Base-by-base conservation (phyloP, 2,329 filamentous ascomycete species). In the Xylariales sp. region DNA sequence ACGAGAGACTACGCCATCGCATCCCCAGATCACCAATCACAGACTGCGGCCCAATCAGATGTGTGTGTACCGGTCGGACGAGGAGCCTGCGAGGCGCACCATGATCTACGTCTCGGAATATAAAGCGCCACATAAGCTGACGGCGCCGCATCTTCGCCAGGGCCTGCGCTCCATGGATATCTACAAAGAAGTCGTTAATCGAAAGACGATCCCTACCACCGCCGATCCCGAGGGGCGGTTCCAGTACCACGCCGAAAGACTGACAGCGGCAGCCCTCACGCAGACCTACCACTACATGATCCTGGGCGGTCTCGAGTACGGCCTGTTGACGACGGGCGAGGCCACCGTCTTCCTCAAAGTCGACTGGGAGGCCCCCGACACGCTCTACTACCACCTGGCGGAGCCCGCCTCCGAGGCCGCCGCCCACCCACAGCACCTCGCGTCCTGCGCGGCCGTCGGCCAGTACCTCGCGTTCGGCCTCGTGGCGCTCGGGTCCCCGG, bases 231-330 rank as follows among this genome's bases (percentile, higher is more conserved):
- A 63, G 16, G 67, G 14, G 23, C 63, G 23, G n/a, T 69, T 69
- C 54, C 48, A 23, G 46, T 66, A 69, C 54, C 32, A 66, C 16
- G 58, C 67, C 30, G 59, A 66, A 56, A 66, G 45, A 53, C 60
- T 69, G 36, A 66, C 63, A 5, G 59, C 79, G 8, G 80, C 83
- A 30, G 80, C 83, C 12, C 73, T 86, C 45, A 82, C 81, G 4
- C 81, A 86, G 73, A 81, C 79, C 0, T 86, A 83, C 70, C 79
- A 83, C 43, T 85, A 86, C 72, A 87, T 87, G 79, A 79, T 86
- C 10, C 71, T 81, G 57, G 75, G 74, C 14, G 81, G 84, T 0
- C 75, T 84, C 6, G 78, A 82, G 63, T 83, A 83, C 67, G 78
- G 83, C 12, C 75, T 78, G 32, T 62, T 86, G 45, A 79, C 76